Conservation (phyloP, 2,329 filamentous ascomycete species). For the Fusarium clavum region DNA sequence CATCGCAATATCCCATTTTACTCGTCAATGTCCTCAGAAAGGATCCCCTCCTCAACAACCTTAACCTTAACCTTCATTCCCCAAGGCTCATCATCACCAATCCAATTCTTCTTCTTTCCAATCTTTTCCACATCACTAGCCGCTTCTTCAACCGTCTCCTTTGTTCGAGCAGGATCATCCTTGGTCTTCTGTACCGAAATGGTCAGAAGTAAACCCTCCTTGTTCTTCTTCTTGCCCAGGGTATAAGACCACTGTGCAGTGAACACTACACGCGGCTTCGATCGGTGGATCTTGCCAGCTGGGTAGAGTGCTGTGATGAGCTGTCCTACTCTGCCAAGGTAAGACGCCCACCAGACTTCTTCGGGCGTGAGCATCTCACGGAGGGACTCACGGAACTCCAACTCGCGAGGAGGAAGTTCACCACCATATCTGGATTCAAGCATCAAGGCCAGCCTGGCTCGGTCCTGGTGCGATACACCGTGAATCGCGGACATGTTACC, state of each 20-base stretch:
- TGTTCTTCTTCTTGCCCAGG: slow-evolving; percentile 54
- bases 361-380: slow-evolving; percentile 63
- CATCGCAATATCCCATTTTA: background rate
- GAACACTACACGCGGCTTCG: slow-evolving; percentile 55
- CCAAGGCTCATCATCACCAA: slow-evolving; percentile 51
- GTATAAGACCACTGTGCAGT: slow-evolving; percentile 56
- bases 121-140: slow-evolving; percentile 62
- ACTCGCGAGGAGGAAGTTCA: slow-evolving; percentile 68
- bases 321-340: slow-evolving; percentile 69
- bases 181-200: slow-evolving; percentile 56
- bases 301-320: slow-evolving; percentile 71
- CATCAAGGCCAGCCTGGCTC: slow-evolving; percentile 70
- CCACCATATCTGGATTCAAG: slow-evolving; percentile 74
- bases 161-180: slow-evolving; percentile 54
- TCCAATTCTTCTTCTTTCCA: slow-evolving; percentile 70
- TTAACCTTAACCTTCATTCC: slow-evolving; percentile 54
- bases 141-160: slow-evolving; percentile 55
- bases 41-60: slow-evolving; percentile 51
- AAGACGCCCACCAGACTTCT: slow-evolving; percentile 73
- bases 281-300: slow-evolving; percentile 60
- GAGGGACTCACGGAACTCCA: slow-evolving; percentile 65
- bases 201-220: slow-evolving; percentile 57
- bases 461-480: slow-evolving; percentile 70
- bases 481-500: slow-evolving; percentile 71
- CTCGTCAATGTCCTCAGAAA: slow-evolving; percentile 16